Percentiles rank a stretch among this genome's conserved stretches.
phyloP scores from a whole-genome alignment of 768 basidiomycete genomes.

The Boletus tomentosulus region DNA sequence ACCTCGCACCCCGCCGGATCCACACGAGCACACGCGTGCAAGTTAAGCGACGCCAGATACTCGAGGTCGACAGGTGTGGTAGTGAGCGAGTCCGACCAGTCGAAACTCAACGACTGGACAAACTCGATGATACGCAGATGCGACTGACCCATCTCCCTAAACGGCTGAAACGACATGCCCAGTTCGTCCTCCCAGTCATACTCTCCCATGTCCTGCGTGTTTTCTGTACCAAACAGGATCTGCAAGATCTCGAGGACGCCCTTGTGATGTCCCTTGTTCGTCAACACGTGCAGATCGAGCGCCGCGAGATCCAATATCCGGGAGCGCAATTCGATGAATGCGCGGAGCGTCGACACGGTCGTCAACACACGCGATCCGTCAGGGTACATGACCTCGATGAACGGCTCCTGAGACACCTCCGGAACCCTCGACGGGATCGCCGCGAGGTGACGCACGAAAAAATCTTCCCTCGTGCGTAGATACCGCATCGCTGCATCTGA shows the following conservation, averaged over 20 bases:
- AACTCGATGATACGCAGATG: constrained; percentile 85
- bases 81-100: constrained; percentile 76
- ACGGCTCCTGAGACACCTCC: constrained; percentile 42
- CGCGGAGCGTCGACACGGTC: constrained; percentile 60
- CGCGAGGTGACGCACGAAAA: constrained; percentile 82
- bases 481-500: constrained; percentile 81
- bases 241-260: constrained; percentile 70
- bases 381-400: constrained; percentile 56
- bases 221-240: constrained; percentile 73
- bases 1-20: constrained; percentile 77
- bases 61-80: constrained; percentile 57
- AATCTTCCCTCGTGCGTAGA: constrained; percentile 82
- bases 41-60: constrained; percentile 61
- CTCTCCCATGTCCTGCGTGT: constrained; percentile 38
- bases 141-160: constrained; percentile 74
- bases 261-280: constrained; percentile 71
- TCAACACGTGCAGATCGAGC: constrained; percentile 83
- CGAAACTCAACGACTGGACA: constrained; percentile 80
- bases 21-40: constrained; percentile 63
- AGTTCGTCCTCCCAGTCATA: constrained; percentile 37
- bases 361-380: constrained; percentile 70
- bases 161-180: constrained; percentile 44
- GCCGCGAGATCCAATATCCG: constrained; percentile 83
- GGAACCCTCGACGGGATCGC: constrained; percentile 67
- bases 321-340: constrained; percentile 80